Base-by-base conservation (phyloP, 192 early-diverging fungal genomes). In the Fimicolochytrium jonesii region DNA sequence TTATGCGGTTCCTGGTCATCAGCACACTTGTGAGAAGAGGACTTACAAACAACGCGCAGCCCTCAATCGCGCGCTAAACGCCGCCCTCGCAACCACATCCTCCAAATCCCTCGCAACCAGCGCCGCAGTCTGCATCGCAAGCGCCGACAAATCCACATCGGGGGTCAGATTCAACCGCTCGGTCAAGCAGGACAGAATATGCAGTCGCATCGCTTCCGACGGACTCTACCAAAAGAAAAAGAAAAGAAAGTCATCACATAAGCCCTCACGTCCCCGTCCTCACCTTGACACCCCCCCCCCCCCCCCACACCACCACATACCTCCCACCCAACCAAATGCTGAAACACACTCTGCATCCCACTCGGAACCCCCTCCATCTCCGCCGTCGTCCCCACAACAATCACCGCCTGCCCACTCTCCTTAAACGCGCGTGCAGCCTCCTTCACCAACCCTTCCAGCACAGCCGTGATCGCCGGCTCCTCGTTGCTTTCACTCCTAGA, bases 51-150 rank as follows among this genome's bases (percentile, higher is more conserved):
- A 36, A 55, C 32, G 22, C 10, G 10, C 3, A 17, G 48, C n/a
- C 53, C 46, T 54, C 18, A 22, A 9, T 9, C 61, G 17, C 18
- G 64, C 64, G 43, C 43, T 49, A 29, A 46, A 43, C 9, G 50
- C 51, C 0, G 94, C 88, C 31, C 89, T 72, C 9, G 81, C 86
- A 26, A 92, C 71, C 18, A 96, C 66, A 61, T 87, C 83, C 0
- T 81, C 86, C 13, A 98, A 69, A 69, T 98, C 95, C 23, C 89
- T 82, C 0, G 89, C 87, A 11, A 92, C 87, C 54, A 98, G 80
- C 2, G 92, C 92, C 4, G 95, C 94, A 0, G 94, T 98, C 56
- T 97, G 93, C 32, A 88, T 86, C 3, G 95, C 90, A 42, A 97
- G 72, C 33, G 77, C 78, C 2, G 76, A 61, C 29, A 92, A 41